Evolutionary conservation across 2,329 filamentous ascomycete genomes (phyloP).

Genomic region (Graphiopsis chlorocephala): DNA sequence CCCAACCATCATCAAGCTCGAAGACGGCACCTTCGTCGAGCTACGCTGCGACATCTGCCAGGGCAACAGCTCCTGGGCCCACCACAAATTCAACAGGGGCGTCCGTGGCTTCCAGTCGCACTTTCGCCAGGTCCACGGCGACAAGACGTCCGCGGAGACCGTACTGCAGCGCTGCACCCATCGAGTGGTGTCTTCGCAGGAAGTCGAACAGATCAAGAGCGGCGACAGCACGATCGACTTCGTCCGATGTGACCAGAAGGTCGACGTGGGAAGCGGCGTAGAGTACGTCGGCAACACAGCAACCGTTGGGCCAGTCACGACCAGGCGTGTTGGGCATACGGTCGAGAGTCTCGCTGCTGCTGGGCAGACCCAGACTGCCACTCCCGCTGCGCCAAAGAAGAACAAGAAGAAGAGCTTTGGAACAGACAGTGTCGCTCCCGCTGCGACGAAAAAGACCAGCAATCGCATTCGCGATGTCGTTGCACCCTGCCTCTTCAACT

Average conservation of each 20-base stretch:
- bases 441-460: background rate
- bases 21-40: constrained; percentile 8
- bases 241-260: background rate
- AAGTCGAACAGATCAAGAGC: background rate
- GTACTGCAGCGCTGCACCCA: background rate
- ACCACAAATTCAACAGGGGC: background rate
- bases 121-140: background rate
- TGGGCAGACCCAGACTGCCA: background rate
- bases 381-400: background rate
- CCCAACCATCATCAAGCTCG: background rate
- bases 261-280: background rate
- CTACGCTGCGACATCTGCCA: background rate
- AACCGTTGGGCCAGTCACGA: too few species aligned
- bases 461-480: background rate
- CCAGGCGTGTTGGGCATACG: background rate
- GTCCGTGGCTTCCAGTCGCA: constrained; percentile 1
- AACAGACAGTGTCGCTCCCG: background rate
- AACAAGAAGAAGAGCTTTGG: background rate
- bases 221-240: background rate
- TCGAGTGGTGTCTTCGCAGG: background rate
- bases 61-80: background rate
- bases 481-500: background rate
- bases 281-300: background rate
- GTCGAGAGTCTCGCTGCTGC: background rate
- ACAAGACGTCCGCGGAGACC: background rate